Percentiles rank a stretch among this genome's conserved stretches.
Evolutionary conservation across 352 stramenopile species (phyloP).

Genomic region (Peronosclerospora sorghi): DNA sequence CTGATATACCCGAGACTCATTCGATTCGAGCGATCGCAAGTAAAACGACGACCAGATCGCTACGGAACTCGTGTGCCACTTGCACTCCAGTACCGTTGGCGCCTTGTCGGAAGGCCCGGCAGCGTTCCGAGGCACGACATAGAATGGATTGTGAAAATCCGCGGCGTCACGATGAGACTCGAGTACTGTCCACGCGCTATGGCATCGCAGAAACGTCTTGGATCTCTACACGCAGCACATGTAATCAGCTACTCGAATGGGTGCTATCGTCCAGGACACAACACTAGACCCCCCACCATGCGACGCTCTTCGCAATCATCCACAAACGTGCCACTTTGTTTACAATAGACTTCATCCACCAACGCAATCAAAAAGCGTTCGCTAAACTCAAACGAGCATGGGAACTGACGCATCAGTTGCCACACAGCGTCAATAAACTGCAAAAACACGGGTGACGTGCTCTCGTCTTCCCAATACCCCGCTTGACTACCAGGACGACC

Average conservation of each 20-base stretch:
- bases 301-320: conserved; percentile 91
- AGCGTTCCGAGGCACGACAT: conserved; percentile 37
- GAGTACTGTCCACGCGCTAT: conserved; percentile 59
- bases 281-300: conserved; percentile 31
- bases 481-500: conserved; percentile 44
- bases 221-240: conserved; percentile 25
- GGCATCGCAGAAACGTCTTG: conserved; percentile 45
- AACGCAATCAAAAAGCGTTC: conserved; percentile 87
- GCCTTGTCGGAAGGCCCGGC: conserved; percentile 37
- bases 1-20: conserved; percentile 67
- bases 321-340: conserved; percentile 95
- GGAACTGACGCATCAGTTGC: conserved; percentile 94
- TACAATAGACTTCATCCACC: conserved; percentile 93
- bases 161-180: conserved; percentile 22
- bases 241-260: background rate
- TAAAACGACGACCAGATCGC: conserved; percentile 79
- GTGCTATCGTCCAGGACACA: background rate
- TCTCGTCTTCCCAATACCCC: conserved; percentile 90
- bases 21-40: conserved; percentile 71
- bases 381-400: conserved; percentile 97
- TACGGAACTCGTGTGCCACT: conserved; percentile 78
- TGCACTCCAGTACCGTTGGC: conserved; percentile 66
- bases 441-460: conserved; percentile 97
- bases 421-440: conserved; percentile 98
- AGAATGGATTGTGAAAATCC: conserved; percentile 75